Conservation (phyloP, 2,329 filamentous ascomycete species). For the Sclerotinia sclerotiorum region DNA sequence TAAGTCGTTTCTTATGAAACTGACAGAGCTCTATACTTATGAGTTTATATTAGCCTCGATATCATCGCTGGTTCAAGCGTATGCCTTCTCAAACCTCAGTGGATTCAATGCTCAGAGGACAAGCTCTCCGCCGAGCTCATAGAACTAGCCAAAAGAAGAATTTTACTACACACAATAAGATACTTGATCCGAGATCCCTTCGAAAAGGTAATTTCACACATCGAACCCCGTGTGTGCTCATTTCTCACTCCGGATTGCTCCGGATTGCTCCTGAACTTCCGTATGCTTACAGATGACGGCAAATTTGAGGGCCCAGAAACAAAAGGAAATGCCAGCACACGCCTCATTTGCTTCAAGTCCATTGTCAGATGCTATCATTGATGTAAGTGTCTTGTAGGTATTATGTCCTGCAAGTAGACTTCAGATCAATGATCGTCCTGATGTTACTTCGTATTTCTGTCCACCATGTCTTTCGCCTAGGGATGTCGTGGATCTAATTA, state of each 20-base stretch:
- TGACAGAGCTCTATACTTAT: slow-evolving; percentile 7
- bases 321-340: slow-evolving; percentile 25
- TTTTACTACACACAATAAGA: slow-evolving; percentile 32
- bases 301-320: slow-evolving; percentile 25
- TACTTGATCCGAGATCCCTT: slow-evolving; percentile 38
- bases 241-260: too few relatives aligned
- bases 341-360: slow-evolving; percentile 18
- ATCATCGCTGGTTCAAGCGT: slow-evolving; percentile 32
- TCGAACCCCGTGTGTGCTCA: neutral
- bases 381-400: slow-evolving; percentile 16
- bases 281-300: slow-evolving; percentile 16
- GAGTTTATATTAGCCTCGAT: slow-evolving; percentile 18
- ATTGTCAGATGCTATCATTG: slow-evolving; percentile 1
- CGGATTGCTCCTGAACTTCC: neutral
- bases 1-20: slow-evolving; percentile 34
- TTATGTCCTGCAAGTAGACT: neutral
- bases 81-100: slow-evolving; percentile 39
- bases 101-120: slow-evolving; percentile 38
- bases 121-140: slow-evolving; percentile 30
- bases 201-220: slow-evolving; percentile 28
- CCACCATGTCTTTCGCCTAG: neutral
- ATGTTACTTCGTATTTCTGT: neutral
- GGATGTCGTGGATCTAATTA: neutral
- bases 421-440: neutral
- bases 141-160: slow-evolving; percentile 34